A percentile compares a stretch with the other conserved stretches of the same genome.
Evolutionary conservation across 306 rosid genomes (phyloP).

Genomic region (Malus orientalis): DNA sequence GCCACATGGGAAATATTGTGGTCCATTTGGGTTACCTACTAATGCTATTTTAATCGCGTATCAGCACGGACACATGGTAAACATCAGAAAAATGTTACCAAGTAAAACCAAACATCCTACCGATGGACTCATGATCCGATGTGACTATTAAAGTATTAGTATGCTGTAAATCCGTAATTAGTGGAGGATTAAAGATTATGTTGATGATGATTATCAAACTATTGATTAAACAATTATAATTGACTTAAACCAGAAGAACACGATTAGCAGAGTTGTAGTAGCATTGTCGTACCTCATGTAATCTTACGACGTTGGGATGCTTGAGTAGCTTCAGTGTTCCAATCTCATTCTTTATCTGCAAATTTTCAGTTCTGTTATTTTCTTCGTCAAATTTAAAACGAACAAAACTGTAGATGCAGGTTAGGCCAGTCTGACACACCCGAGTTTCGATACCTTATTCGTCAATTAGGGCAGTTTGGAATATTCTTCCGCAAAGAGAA

Average conservation of each 20-base stretch:
- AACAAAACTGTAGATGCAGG: too few relatives aligned
- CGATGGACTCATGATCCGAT: not conserved
- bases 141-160: not conserved
- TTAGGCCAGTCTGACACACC: rapidly evolving
- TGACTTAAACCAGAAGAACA: not conserved
- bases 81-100: not conserved
- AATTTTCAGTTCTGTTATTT: not conserved
- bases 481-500: too few relatives aligned
- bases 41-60: too few relatives aligned
- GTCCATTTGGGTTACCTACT: not conserved
- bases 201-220: not conserved
- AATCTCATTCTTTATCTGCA: conserved; percentile 94
- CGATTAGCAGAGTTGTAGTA: not conserved
- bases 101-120: not conserved
- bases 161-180: not conserved
- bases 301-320: conserved; percentile 80
- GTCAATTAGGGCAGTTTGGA: not conserved
- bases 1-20: too few relatives aligned
- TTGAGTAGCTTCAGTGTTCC: conserved; percentile 68
- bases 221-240: not conserved
- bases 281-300: conserved; percentile 52
- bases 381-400: not conserved
- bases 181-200: not conserved
- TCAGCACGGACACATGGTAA: too few relatives aligned
- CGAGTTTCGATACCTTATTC: too few relatives aligned